Base-by-base conservation (phyloP, 2,329 filamentous ascomycete genomes). In the Penicillium sp. region DNA sequence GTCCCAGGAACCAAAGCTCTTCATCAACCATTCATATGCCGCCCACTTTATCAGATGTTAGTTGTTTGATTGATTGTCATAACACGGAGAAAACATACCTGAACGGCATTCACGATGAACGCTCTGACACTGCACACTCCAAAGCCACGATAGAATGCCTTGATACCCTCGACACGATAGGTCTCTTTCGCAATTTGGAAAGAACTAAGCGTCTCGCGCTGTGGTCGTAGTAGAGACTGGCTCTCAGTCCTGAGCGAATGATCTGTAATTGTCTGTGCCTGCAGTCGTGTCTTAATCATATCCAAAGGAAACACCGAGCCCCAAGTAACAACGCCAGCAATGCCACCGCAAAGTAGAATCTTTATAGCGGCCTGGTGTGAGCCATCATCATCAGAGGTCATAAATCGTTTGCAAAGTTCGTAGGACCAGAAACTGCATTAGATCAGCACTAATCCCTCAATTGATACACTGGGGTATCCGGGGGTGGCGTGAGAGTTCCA, bases 61-160 rank as follows among this genome's bases (percentile, higher is more conserved):
- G 50, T 61, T 55, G 59, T 56, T 31, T 36, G 35, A n/a, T 53
- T 11, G 12, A 36, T 16, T 17, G 22, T 28, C 33, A 46, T 33
- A 16, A 26, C 12, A 40, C 25, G 28, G 5, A 40, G 26, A 50
- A 19, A 14, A 67, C 75, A 58, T 72, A 80, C 78, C 71, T 87
- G 85, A n/a, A 90, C 88, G 2, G 93, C 92, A 77, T 97, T 97
- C 37, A 97, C 93, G 50, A 96, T 78, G 71, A 97, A 97, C 0
- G 93, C 93, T 63, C 93, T 80, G 9, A 89, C 75, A 72, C 90
- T 95, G 73, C 93, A 97, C 31, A 96, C 81, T 0, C 86, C 85
- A 40, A 97, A 73, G 0, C 89, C 89, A 30, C 85, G 80, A 69
- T 90, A 91, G 74, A 92, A 91, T 1, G 85, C 80, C 31, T 75